Conservation (phyloP, 306 rosid genomes). For the Dryas octopetala region DNA sequence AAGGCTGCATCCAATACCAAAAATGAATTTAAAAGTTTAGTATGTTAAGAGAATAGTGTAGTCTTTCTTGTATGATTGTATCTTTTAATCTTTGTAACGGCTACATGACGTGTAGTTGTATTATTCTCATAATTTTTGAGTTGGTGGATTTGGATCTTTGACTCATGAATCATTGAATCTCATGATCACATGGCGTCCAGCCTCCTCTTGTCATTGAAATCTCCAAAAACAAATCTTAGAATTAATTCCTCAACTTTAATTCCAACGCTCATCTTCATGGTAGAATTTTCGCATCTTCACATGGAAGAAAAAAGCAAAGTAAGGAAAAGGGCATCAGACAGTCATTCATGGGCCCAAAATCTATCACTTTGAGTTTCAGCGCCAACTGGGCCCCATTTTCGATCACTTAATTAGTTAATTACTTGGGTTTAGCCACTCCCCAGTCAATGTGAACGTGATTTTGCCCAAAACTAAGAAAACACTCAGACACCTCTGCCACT, state of each 20-base stretch:
- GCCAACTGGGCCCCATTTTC: neutral
- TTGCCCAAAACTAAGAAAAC: neutral
- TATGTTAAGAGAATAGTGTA: neutral
- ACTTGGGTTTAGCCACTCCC: neutral
- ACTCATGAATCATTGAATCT: neutral
- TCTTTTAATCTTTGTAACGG: constrained; percentile 28
- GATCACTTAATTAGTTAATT: neutral
- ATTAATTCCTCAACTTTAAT: neutral
- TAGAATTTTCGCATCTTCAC: no score
- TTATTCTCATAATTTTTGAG: neutral
- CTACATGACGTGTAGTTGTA: constrained; percentile 23
- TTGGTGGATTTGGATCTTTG: neutral
- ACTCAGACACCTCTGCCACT: no score
- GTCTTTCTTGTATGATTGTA: neutral
- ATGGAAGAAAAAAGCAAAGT: no score
- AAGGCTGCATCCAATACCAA: no score
- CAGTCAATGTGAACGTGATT: neutral
- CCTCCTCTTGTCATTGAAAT: constrained; percentile 6
- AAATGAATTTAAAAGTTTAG: neutral
- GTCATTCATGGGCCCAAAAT: neutral
- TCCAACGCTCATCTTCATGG: no score
- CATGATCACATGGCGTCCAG: constrained; percentile 18
- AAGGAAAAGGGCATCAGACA: no score
- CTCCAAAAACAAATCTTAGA: constrained; percentile 3
- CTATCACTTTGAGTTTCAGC: neutral